Base-by-base conservation (phyloP, 148 eudicot species). In the Nepenthes mirabilis region DNA sequence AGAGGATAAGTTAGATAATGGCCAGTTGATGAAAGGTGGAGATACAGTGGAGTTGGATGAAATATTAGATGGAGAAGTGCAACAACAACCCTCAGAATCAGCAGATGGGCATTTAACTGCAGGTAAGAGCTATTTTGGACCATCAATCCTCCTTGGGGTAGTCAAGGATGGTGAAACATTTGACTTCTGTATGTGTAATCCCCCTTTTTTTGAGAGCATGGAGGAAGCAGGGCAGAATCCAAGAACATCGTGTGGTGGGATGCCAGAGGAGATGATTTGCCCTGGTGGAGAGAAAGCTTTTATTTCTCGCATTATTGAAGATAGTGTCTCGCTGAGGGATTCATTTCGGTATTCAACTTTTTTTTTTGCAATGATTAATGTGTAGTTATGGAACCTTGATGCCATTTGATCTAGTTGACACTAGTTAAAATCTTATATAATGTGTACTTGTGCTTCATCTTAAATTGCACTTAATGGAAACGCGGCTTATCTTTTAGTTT, bases 171-270 rank as follows among this genome's bases (percentile, higher is more conserved):
- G 79, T 34, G 91, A 93, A 65, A 77, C 37, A 52, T 88, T 93
- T 77, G 98, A 88, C 77, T 93, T 93, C 55, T 93, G 98, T 69
- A 93, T 93, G 96, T 93, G 98, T 66, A 88, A 93, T 66, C 98
- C 98, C 56, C 98, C 98, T 47, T 93, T 93, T 70, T 93, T 93
- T 34, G 98, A 86, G 77, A 78, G 89, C 58, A 88, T 93, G 83
- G 87, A 83, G 68, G 91, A 86, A 79, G 84, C 91, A 52, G 96
- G 98, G 56, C 66, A 76, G 52, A 93, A 93, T 83, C 95, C 95
- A 11, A 88, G 82, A 70, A 93, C 98, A 60, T 82, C 96, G 36
- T 93, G 98, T 75, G 98, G 96, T 69, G 98, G 98, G 67, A 93
- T 95, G 43, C 74, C 76, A 2, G 76, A 69, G 36, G 96, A 93